Base-by-base conservation (phyloP, 805 yeast genomes). In the Kuraishia floccosa region DNA sequence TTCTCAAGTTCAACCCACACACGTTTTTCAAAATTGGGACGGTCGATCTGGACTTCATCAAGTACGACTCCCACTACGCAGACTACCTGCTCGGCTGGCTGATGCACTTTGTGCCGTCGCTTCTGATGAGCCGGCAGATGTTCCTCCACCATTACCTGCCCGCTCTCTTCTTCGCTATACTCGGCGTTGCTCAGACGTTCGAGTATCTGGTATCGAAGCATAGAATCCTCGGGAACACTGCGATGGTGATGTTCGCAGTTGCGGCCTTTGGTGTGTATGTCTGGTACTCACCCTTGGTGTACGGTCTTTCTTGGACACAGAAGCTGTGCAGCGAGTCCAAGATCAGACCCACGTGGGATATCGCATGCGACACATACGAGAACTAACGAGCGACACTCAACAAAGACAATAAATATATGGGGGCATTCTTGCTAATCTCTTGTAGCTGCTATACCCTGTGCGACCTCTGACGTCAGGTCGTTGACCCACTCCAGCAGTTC, bases 401-500 rank as follows among this genome's bases (percentile, higher is more conserved):
- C 7, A 7, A 19, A 7, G 10, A 19, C 22, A 24, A 24, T n/a
- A 9, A 24, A 7, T 24, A 6, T 24, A 8, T 24, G 6, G 6
- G 12, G 9, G 11, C 10, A n/a, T 13, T n/a, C 5, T 9, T 16
- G 16, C 12, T 29, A 45, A 25, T 45, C 49, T 31, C 63, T 55
- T 0, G 72, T 58, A 20, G 56, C 53, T 2, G 72, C 61, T 3
- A 71, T 68, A 1, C 79, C 82, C 6, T 48, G 47, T 7, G 84
- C 71, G 7, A 77, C 68, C 11, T 68, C 65, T 28, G 71, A 43
- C 16, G 85, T 84, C 41, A 86, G 52, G 1, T 61, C 66, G 51
- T 82, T 82, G 30, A 85, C 76, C 58, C 72, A 67, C 10, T 59
- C 56, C 34, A 76, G 51, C 23, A 85, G 52, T 25, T 60, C 57